phyloP scores from a whole-genome alignment of 139 green algal species.

The Picochlorum sp. region DNA sequence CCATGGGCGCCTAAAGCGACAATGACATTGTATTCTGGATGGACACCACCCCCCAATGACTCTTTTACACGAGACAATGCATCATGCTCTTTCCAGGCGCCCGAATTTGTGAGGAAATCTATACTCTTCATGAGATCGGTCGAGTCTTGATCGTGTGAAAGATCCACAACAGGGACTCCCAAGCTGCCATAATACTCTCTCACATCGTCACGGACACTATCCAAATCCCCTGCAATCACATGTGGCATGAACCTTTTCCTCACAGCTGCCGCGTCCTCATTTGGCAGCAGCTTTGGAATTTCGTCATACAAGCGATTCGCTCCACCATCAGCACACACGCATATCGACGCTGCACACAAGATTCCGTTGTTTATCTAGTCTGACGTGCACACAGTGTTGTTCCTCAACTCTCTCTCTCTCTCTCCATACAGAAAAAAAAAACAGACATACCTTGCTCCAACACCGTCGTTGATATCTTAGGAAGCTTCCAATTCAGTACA shows the following conservation, averaged over 20 bases:
- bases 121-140: conserved; percentile 87
- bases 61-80: neutral
- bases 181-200: conserved; percentile 40
- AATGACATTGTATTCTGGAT: neutral
- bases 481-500: conserved; percentile 25
- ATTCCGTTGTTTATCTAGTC: neutral
- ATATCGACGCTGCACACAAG: conserved; percentile 24
- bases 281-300: conserved; percentile 33
- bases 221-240: conserved; percentile 77
- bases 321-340: conserved; percentile 86
- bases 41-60: neutral
- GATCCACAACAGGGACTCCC: conserved; percentile 46
- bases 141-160: conserved; percentile 74
- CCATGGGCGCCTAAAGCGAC: conserved; percentile 66
- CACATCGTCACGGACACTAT: conserved; percentile 64
- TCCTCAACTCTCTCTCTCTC: too few relatives aligned
- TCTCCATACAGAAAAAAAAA: too few relatives aligned
- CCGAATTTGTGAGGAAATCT: neutral
- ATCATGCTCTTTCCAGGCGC: neutral
- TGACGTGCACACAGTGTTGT: too few relatives aligned
- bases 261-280: conserved; percentile 5
- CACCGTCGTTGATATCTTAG: conserved; percentile 2
- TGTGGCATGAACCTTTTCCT: conserved; percentile 44
- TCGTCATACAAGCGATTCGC: conserved; percentile 82
- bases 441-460: conserved; percentile 15